phyloP scores from a whole-genome alignment of 495 filamentous ascomycete species.

The Penicillium daleae region DNA sequence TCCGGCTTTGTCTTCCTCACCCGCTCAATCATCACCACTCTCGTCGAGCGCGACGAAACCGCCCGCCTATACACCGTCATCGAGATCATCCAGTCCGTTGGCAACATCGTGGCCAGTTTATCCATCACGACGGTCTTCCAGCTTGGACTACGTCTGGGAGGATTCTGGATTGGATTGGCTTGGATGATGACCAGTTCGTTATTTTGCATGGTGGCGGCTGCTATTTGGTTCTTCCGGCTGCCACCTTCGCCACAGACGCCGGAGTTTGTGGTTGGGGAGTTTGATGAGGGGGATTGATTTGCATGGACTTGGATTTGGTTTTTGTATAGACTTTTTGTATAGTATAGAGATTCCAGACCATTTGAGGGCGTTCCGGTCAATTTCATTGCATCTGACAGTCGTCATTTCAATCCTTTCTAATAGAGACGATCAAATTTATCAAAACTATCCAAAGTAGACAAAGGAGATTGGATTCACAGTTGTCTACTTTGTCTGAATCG shows the following conservation, averaged over 20 bases:
- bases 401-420: not conserved
- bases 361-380: conserved; percentile 2
- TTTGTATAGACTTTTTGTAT: conserved; percentile 15
- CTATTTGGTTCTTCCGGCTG: conserved; percentile 44
- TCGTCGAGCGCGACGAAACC: conserved; percentile 57
- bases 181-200: conserved; percentile 55
- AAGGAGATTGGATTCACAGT: too few relatives aligned
- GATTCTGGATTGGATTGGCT: conserved; percentile 56
- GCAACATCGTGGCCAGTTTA: conserved; percentile 57
- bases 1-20: conserved; percentile 49
- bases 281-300: conserved; percentile 22
- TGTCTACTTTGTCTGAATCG: not conserved
- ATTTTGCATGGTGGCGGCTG: conserved; percentile 42
- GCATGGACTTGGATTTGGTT: too few relatives aligned
- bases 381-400: conserved; percentile 5
- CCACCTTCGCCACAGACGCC: conserved; percentile 27
- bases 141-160: conserved; percentile 51
- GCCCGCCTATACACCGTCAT: conserved; percentile 61
- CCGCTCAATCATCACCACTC: conserved; percentile 55
- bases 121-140: conserved; percentile 58
- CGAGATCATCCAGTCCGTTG: conserved; percentile 58
- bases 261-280: conserved; percentile 33
- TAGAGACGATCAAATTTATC: too few relatives aligned
- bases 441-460: too few relatives aligned
- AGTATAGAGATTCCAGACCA: conserved; percentile 14